Evolutionary conservation across 169 alveolate species (phyloP), one percentile per base, ranked within the genome.

Genomic region (Cryptosporidium sp.): DNA sequence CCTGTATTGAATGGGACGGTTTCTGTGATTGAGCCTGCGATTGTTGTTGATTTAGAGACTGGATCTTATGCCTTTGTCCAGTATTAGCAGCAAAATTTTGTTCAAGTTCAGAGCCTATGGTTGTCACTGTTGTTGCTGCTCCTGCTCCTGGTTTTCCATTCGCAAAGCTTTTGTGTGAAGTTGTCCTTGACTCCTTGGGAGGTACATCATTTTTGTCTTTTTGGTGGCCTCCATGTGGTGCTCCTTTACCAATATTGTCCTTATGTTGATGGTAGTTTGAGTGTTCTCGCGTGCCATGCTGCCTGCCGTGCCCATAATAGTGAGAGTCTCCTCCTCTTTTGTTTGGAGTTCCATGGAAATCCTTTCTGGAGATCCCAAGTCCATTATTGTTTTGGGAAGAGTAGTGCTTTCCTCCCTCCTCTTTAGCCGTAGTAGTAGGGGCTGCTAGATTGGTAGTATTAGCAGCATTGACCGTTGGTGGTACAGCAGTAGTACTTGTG

Each of bases 261-360:
- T 65, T 37, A 23, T 31, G 26, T 14, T 65, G 71, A 37, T 65
- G 16, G 50, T 65, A 37, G 71, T 65, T 65, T 10, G 71, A 37
- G 26, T 65, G 5, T 0, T 65, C 71, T 31, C 71, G 52, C 14
- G 18, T 9, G 50, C 50, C 18, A 3, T 65, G 71, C 21, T 65
- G 71, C 23, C 26, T 65, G 21, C 18, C 12, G 21, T 65, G 21
- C 7, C 71, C 71, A 31, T 65, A 29, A 18, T 65, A 37, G 12
- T 65, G 71, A 2, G 29, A 26, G 7, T 55, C 67, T 3, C 50
- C 71, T 33, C 50, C 71, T 65, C 50, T 65, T 65, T 31, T 65
- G 43, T 31, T 65, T 65, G 41, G 48, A 31, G 16, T 29, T 14
- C 9, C 31, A 33, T 37, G 50, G 51, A 33, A 26, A 7, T 65